These are phyloP conservation scores for Trichosporon coremiiforme DNA, from an alignment of 1,284 basidiomycete genomes.

Conservation along the genomic window DNA sequence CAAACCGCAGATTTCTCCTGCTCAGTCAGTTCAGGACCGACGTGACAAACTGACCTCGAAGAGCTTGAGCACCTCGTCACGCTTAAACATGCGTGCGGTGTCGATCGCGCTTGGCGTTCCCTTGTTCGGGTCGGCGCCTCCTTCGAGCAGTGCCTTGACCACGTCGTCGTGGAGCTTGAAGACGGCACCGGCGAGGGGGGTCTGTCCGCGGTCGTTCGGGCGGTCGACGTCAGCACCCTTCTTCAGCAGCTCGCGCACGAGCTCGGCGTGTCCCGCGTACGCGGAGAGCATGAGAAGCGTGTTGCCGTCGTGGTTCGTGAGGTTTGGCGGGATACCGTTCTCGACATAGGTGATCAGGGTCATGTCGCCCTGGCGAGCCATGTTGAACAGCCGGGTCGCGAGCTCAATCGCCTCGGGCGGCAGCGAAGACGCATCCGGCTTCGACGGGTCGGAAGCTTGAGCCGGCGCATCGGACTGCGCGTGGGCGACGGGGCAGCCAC, in stretches of 20 bases:
- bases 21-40: not conserved
- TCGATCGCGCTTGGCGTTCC: slow-evolving; percentile 75
- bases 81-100: slow-evolving; percentile 56
- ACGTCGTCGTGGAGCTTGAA: slow-evolving; percentile 72
- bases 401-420: slow-evolving; percentile 64
- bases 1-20: not conserved
- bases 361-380: slow-evolving; percentile 67
- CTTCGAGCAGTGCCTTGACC: slow-evolving; percentile 64
- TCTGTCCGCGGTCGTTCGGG: slow-evolving; percentile 73
- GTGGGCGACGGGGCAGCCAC: not conserved
- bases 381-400: slow-evolving; percentile 73
- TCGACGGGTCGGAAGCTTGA: not conserved
- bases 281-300: slow-evolving; percentile 79
- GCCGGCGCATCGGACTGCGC: not conserved
- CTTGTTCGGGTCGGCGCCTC: slow-evolving; percentile 68
- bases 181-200: slow-evolving; percentile 77
- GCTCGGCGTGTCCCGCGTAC: slow-evolving; percentile 70
- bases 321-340: slow-evolving; percentile 72
- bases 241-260: slow-evolving; percentile 62
- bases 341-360: slow-evolving; percentile 65
- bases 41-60: slow-evolving; percentile 9
- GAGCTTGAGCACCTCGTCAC: slow-evolving; percentile 25
- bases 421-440: slow-evolving; percentile 22
- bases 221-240: slow-evolving; percentile 70
- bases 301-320: slow-evolving; percentile 77